Conservation (phyloP, 495 filamentous ascomycete genomes). For the Penicillium daleae region DNA sequence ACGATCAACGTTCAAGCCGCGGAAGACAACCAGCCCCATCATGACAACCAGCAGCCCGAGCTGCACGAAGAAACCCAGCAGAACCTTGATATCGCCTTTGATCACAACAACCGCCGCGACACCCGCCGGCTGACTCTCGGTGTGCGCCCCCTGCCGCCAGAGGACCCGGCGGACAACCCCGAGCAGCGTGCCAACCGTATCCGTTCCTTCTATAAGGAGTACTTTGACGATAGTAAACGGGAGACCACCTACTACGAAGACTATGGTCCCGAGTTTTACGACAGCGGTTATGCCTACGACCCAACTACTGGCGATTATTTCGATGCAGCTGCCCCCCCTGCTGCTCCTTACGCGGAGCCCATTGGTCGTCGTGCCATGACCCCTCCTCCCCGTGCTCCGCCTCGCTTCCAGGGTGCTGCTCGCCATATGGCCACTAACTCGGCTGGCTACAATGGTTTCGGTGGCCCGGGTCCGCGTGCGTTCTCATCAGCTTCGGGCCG, state of each 20-base stretch:
- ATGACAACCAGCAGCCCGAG: slow-evolving; percentile 19
- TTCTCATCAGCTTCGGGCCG: slow-evolving; percentile 70
- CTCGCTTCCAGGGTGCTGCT: slow-evolving; percentile 64
- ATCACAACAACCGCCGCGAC: slow-evolving; percentile 53
- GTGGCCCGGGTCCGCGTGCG: slow-evolving; percentile 58
- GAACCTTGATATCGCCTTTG: slow-evolving; percentile 30
- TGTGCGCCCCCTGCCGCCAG: slow-evolving; percentile 88
- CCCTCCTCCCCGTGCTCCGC: slow-evolving; percentile 79
- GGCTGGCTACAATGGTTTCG: slow-evolving; percentile 48
- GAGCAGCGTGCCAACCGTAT: slow-evolving; percentile 96
- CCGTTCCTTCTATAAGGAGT: slow-evolving; percentile 98
- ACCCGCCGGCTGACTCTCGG: slow-evolving; percentile 81
- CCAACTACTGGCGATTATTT: slow-evolving; percentile 73
- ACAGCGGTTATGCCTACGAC: slow-evolving; percentile 67
- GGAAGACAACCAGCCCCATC: slow-evolving; percentile 28
- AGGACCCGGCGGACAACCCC: slow-evolving; percentile 82
- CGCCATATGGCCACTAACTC: slow-evolving; percentile 54
- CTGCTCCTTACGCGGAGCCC: slow-evolving; percentile 75
- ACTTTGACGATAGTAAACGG: slow-evolving; percentile 85
- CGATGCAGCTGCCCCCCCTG: slow-evolving; percentile 52
- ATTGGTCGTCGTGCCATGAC: slow-evolving; percentile 94
- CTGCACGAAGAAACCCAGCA: slow-evolving; percentile 32
- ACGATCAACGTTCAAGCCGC: slow-evolving; percentile 35
- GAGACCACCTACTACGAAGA: slow-evolving; percentile 67
- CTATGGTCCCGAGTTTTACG: slow-evolving; percentile 65